A percentile compares a stretch with the other conserved stretches of the same genome.
Conservation (phyloP, 257 asterid species). For the Handroanthus guayacan region DNA sequence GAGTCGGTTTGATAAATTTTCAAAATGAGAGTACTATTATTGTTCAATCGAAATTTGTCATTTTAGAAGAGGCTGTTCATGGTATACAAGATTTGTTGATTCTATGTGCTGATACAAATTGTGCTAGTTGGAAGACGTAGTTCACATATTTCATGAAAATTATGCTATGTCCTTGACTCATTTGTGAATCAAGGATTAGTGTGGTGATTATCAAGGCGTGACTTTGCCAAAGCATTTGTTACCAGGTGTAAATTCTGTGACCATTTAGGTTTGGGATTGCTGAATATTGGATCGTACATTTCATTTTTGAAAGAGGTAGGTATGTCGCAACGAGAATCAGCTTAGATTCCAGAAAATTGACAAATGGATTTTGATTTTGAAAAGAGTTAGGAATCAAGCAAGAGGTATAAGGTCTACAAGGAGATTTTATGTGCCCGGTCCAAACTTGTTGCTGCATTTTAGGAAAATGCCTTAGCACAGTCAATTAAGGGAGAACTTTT, state of each 20-base stretch:
- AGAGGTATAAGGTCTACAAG: not conserved
- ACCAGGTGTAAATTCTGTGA: conserved; percentile 17
- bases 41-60: conserved; percentile 9
- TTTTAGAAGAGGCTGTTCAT: not conserved
- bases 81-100: conserved; percentile 11
- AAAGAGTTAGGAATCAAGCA: not conserved
- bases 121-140: conserved; percentile 14
- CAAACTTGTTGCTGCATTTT: not conserved
- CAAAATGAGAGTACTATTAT: not conserved
- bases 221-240: not conserved
- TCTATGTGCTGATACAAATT: conserved; percentile 11
- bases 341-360: not conserved
- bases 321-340: not conserved
- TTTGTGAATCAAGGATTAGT: conserved; percentile 12
- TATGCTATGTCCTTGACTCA: not conserved
- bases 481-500: not conserved
- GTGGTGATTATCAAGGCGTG: not conserved
- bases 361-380: not conserved
- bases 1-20: not conserved
- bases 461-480: not conserved
- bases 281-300: not conserved
- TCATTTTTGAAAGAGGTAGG: not conserved
- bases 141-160: conserved; percentile 7
- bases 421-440: not conserved
- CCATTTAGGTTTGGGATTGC: not conserved